Conservation (phyloP, 2,329 filamentous ascomycete species). For the Talaromyces sp. region DNA sequence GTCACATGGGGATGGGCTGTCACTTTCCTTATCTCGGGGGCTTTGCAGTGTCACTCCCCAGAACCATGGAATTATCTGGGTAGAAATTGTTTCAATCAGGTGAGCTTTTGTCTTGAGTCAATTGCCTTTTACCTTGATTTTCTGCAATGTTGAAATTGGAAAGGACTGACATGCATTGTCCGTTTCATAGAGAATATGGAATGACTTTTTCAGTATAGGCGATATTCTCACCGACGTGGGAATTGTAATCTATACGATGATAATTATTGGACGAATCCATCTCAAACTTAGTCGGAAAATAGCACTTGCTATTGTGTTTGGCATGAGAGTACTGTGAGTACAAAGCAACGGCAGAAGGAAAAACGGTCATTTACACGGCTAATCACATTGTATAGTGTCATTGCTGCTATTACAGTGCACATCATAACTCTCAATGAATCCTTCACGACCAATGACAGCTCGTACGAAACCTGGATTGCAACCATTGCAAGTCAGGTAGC, state of each 20-base stretch:
- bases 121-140: background rate
- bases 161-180: background rate
- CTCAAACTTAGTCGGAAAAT: conserved; percentile 14
- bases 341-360: background rate
- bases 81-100: conserved; percentile 20
- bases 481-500: conserved; percentile 17
- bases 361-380: background rate
- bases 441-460: conserved; percentile 16
- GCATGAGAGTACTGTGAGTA: conserved; percentile 23
- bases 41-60: conserved; percentile 20
- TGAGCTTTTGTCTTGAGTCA: conserved; percentile 6
- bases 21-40: conserved; percentile 15
- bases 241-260: conserved; percentile 22
- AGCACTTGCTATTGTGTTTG: conserved; percentile 23
- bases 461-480: conserved; percentile 22
- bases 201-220: conserved; percentile 23
- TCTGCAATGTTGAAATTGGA: background rate
- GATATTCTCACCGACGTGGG: conserved; percentile 24
- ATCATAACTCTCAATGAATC: conserved; percentile 19
- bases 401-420: conserved; percentile 22
- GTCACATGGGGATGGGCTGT: conserved; percentile 19
- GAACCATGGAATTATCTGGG: conserved; percentile 21
- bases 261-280: conserved; percentile 23
- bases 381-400: conserved; percentile 18
- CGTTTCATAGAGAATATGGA: conserved; percentile 20